A percentile compares a stretch with the other conserved stretches of the same genome.
Evolutionary conservation across 2,329 filamentous ascomycete species (phyloP).

Genomic region (Alternaria viburni): DNA sequence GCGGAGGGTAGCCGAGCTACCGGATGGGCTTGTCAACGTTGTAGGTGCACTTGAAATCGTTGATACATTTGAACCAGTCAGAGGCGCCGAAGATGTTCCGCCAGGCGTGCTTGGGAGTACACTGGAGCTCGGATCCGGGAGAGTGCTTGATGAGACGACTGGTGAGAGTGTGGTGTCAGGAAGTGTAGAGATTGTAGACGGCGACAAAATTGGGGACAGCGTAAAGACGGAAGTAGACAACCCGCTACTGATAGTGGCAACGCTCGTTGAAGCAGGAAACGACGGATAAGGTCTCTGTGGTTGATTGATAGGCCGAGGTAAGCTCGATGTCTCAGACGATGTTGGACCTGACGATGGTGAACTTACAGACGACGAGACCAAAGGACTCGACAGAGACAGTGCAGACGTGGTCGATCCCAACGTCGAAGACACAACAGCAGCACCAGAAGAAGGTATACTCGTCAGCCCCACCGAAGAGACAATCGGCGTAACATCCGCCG

Average conservation of each 20-base stretch:
- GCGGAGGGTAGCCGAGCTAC: background rate
- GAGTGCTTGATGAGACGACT: background rate
- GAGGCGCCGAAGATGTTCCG: background rate
- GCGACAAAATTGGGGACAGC: background rate
- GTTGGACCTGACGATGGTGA: background rate
- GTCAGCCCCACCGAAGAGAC: slow-evolving; percentile 2
- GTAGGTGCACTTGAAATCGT: background rate
- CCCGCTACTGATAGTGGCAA: background rate
- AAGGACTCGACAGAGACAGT: too few species aligned
- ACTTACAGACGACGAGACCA: background rate
- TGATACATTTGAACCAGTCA: background rate
- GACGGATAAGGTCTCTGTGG: slow-evolving; percentile 13
- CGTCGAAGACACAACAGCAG: background rate
- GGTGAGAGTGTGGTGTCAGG: background rate
- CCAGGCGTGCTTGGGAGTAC: background rate
- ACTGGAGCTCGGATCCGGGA: background rate
- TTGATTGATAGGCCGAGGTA: slow-evolving; percentile 1
- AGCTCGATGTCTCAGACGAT: background rate
- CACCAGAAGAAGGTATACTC: background rate
- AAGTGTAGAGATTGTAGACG: background rate
- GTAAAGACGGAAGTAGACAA: background rate
- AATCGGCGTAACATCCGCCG: background rate
- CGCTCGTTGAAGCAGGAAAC: background rate
- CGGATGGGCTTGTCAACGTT: background rate
- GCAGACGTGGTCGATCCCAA: background rate